Base-by-base conservation (phyloP, 495 filamentous ascomycete species). In the Talaromyces adpressus region DNA sequence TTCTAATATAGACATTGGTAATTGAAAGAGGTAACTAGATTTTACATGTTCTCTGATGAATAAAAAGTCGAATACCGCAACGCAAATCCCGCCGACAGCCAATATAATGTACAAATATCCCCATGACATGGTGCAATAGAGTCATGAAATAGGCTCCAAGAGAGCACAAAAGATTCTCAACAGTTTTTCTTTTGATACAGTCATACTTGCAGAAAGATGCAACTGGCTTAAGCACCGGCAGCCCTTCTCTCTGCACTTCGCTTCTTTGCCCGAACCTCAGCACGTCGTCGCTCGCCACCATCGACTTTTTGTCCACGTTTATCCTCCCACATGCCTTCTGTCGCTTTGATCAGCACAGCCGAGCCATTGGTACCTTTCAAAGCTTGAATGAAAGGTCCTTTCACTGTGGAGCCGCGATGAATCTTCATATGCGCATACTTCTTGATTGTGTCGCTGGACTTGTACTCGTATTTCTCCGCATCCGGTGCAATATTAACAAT, bases 301-400 rank as follows among this genome's bases (percentile, higher is more conserved):
- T 98, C 94, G 64, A 97, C 84, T 85, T 98, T 98, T 53, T 85
- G 84, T 45, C 94, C 94, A 62, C 89, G 81, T 69, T 75, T 82
- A 65, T 90, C 79, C 77, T 95, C 92, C 92, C 93, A 97, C 81
- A 96, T 87, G 4, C 90, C 90, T 69, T 96, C 92, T 65, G 89
- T 86, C 6, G 89, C 83, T 61, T 78, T 79, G 56, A 97, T 78
- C 36, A 79, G 78, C 2, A 87, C 88, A 36, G 84, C 85, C 47
- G 77, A 78, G 0, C 85, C 87, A 52, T 82, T 71, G 14, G 74
- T 77, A 7, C 85, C 84, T 79, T 89, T 89, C 11, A 91, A 67
- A 1, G 82, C 82, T 64, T 85, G 76, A 11, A 91, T 80, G 68
- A 86, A 87, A 0, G 90, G 89, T 0, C 92, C 93, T 23, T 73